These are phyloP conservation scores for Limonium bicolor DNA, from an alignment of 148 eudicot genomes.

Conservation along the genomic window DNA sequence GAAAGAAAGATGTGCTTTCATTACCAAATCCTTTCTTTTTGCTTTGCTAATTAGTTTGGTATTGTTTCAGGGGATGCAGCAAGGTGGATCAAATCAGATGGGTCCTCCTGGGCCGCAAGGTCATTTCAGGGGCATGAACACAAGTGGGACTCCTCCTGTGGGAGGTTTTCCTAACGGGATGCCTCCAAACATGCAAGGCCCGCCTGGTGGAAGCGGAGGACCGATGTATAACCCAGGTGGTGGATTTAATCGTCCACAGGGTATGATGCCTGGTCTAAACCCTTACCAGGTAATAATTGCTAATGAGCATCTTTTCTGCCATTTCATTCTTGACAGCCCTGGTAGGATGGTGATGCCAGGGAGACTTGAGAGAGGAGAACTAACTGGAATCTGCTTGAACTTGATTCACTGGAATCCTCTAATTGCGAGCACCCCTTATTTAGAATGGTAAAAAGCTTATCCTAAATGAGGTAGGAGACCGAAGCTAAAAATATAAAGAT, in stretches of 20 bases:
- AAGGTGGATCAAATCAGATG: slow-evolving; percentile 68
- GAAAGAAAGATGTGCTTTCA: too few species aligned
- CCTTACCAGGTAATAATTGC: slow-evolving; percentile 96
- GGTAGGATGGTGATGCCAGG: too few species aligned
- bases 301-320: too few species aligned
- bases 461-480: too few species aligned
- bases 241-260: slow-evolving; percentile 75
- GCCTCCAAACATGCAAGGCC: slow-evolving; percentile 61
- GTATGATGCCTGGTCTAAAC: slow-evolving; percentile 74
- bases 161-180: slow-evolving; percentile 57
- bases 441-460: too few species aligned
- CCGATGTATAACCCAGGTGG: slow-evolving; percentile 71
- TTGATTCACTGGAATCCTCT: too few species aligned
- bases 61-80: slow-evolving; percentile 9
- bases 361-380: too few species aligned
- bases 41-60: not conserved
- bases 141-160: slow-evolving; percentile 30
- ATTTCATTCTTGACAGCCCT: too few species aligned
- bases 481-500: too few species aligned
- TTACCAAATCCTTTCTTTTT: not conserved
- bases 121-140: slow-evolving; percentile 63
- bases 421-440: too few species aligned
- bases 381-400: too few species aligned
- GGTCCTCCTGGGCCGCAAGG: slow-evolving; percentile 75
- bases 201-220: slow-evolving; percentile 42